Base-by-base conservation (phyloP, 345 rosid genomes). In the Isatis tinctoria region DNA sequence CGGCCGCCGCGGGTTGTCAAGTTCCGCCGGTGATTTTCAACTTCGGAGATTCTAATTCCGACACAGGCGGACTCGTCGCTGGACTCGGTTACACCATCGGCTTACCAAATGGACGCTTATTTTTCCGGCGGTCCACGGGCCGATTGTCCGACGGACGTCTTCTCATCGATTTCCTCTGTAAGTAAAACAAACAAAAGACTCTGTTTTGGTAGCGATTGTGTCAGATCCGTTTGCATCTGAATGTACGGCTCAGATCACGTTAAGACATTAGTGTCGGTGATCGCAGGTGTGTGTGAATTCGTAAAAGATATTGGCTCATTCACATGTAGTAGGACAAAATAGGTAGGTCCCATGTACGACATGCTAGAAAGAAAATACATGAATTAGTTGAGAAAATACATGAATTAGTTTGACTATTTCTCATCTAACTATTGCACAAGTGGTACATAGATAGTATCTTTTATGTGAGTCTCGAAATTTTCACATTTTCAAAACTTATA, bases 111-210 rank as follows among this genome's bases (percentile, higher is more conserved):
- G 70, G 76, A n/a, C 64, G 76, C 8, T 63, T 53, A 17, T 72
- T 85, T 78, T 91, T 89, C 70, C 81, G 74, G 48, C 75, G 81
- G 44, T 84, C 95, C n/a, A 87, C 95, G 4, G 97, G 97, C 39
- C 74, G 97, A 39, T 74, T 89, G 61, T 89, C 86, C 17, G 97
- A 91, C 27, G 97, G 95, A 35, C 91, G 97, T 28, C 93, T 91
- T 37, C 68, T 89, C 18, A 83, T 89, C 77, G 95, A 91, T 78
- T 82, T 89, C 72, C 95, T 91, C 73, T 87, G 95, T 91, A 79
- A 81, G 95, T 72, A 26, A 26, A 48, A 20, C 30, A 22, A 20
- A 2, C 2, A 1, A n/a, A 1, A 16, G 16, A 8, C 16, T 28
- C 28, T 36, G 32, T 33, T 60, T 73, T 32, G 17, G 0, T 9